These are phyloP conservation scores for Ceratobasidium sp. DNA, from an alignment of 1,284 basidiomycete species.

Conservation along the genomic window DNA sequence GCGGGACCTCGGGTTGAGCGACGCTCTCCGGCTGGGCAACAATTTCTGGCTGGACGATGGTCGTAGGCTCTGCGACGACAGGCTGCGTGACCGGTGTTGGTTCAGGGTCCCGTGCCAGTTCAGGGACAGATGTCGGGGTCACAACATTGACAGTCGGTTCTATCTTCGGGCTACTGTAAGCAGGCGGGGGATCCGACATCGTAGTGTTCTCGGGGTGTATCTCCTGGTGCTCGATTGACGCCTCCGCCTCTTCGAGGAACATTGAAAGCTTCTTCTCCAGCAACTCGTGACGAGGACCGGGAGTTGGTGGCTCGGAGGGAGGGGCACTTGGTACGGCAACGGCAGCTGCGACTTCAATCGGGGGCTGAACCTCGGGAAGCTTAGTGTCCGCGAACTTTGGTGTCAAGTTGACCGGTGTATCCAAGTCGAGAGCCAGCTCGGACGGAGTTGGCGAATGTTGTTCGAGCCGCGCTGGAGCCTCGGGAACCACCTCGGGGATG, in stretches of 20 bases:
- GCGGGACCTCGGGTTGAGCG: not conserved
- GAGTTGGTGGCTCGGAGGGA: slow-evolving; percentile 3
- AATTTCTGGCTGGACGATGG: not conserved
- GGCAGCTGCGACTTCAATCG: not conserved
- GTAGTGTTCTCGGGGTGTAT: slow-evolving; percentile 11
- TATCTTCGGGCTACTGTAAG: slow-evolving; percentile 19
- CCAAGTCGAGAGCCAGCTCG: not conserved
- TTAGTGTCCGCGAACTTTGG: slow-evolving; percentile 12
- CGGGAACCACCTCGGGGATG: not conserved
- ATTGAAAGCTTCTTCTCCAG: slow-evolving; percentile 28
- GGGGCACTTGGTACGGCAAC: not conserved
- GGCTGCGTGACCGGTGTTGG: not conserved
- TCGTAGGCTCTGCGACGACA: not conserved
- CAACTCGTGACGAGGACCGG: not conserved
- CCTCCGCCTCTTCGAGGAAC: slow-evolving; percentile 7
- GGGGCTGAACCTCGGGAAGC: slow-evolving; percentile 10
- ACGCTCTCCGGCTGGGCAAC: not conserved
- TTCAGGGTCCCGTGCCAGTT: slow-evolving; percentile 4
- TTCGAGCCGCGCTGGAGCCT: not conserved
- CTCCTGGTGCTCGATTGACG: not conserved
- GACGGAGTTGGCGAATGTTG: slow-evolving; percentile 4
- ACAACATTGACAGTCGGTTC: slow-evolving; percentile 5
- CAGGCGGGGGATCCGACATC: slow-evolving; percentile 17
- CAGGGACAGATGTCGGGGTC: not conserved
- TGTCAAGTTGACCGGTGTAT: slow-evolving; percentile 15